Evolutionary conservation across 2,329 filamentous ascomycete species (phyloP).

Genomic region (Diplodia seriata): DNA sequence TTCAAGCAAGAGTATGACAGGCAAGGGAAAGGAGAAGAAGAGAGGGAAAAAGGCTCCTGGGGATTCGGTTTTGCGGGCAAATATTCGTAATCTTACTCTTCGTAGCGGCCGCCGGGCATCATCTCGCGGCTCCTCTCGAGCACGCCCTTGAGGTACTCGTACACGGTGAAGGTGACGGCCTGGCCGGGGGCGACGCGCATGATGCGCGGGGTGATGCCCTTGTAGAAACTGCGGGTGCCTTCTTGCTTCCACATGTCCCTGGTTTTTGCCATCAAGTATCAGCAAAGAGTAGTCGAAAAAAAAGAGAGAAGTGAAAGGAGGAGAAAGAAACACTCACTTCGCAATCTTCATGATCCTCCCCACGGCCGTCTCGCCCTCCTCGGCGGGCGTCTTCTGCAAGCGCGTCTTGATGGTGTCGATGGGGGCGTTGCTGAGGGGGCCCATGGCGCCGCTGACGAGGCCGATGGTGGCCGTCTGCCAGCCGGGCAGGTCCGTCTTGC

Average conservation of each 20-base stretch:
- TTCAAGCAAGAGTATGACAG: neutral
- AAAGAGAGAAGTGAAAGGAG: neutral
- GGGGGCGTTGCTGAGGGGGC: conserved; percentile 92
- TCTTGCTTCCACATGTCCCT: conserved; percentile 75
- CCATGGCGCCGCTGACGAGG: conserved; percentile 90
- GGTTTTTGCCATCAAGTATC: neutral
- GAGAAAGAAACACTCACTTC: conserved; percentile 44
- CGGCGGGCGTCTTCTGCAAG: conserved; percentile 85
- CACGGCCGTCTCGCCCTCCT: conserved; percentile 80
- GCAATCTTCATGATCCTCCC: conserved; percentile 80
- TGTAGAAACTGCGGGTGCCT: conserved; percentile 94
- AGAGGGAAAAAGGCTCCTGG: neutral
- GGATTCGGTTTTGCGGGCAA: neutral
- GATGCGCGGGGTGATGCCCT: conserved; percentile 96
- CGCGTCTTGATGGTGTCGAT: conserved; percentile 99
- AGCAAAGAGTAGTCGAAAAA: no score
- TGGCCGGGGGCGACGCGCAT: conserved; percentile 98
- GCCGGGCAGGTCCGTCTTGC: conserved; percentile 75
- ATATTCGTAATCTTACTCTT: conserved; percentile 51
- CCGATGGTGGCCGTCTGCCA: conserved; percentile 94
- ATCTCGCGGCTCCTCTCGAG: conserved; percentile 57
- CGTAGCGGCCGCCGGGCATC: conserved; percentile 55
- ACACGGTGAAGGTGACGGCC: conserved; percentile 73
- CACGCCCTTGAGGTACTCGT: conserved; percentile 59
- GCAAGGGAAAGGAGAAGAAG: no score